These are phyloP conservation scores for Monosporascus sp. DNA, from an alignment of 2,329 filamentous ascomycete species.

Conservation along the genomic window DNA sequence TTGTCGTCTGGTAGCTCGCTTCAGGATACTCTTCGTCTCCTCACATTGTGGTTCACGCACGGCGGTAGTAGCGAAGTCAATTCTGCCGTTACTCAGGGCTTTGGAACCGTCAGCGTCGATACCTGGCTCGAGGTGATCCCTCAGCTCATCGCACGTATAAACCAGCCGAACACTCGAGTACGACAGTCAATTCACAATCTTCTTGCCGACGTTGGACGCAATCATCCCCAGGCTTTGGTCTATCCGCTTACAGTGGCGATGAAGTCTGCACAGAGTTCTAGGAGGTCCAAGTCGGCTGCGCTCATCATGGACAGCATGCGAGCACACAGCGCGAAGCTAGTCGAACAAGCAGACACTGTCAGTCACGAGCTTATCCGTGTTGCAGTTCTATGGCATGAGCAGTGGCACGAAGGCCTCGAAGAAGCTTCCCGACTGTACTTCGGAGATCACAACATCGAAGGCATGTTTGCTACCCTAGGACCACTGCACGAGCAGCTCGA, in stretches of 20 bases:
- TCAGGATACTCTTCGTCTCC: slow-evolving; percentile 85
- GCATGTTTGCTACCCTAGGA: slow-evolving; percentile 88
- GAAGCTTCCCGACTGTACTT: slow-evolving; percentile 97
- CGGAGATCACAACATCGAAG: slow-evolving; percentile 93
- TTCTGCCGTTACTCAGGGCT: slow-evolving; percentile 80
- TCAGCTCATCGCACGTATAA: slow-evolving; percentile 94
- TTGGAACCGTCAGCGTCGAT: slow-evolving; percentile 87
- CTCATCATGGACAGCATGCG: slow-evolving; percentile 98
- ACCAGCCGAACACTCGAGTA: slow-evolving; percentile 85
- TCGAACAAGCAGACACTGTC: slow-evolving; percentile 91
- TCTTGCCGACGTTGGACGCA: slow-evolving; percentile 84
- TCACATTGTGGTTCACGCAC: slow-evolving; percentile 95
- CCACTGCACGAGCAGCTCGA: slow-evolving; percentile 91
- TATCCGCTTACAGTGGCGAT: slow-evolving; percentile 97
- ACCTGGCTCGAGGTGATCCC: slow-evolving; percentile 99
- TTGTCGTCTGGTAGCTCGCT: slow-evolving; percentile 87
- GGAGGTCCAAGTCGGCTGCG: slow-evolving; percentile 79
- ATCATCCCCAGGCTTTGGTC: slow-evolving; percentile 92
- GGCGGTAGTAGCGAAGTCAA: slow-evolving; percentile 87
- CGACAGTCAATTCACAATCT: slow-evolving; percentile 88
- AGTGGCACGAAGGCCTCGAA: slow-evolving; percentile 97
- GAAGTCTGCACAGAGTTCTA: slow-evolving; percentile 80
- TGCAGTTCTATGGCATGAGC: slow-evolving; percentile 95
- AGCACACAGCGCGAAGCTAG: slow-evolving; percentile 84
- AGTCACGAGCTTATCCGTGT: slow-evolving; percentile 96